Evolutionary conservation across 2,329 filamentous ascomycete genomes (phyloP).

Genomic region (Monilinia polystroma): DNA sequence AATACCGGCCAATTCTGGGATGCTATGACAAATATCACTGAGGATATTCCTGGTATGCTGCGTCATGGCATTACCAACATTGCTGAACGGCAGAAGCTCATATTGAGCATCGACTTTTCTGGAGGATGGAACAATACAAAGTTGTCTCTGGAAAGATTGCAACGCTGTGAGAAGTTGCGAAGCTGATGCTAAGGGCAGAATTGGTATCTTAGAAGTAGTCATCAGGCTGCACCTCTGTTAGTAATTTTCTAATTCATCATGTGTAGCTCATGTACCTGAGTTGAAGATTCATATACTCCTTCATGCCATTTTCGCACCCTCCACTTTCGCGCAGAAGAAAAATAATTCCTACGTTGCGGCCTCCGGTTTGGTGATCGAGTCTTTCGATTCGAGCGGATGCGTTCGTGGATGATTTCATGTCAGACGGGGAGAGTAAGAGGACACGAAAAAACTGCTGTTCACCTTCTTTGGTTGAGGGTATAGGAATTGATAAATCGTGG

Average conservation of each 20-base stretch:
- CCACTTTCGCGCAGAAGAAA: constrained; percentile 37
- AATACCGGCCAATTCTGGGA: constrained; percentile 34
- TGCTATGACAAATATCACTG: constrained; percentile 36
- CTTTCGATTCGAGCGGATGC: constrained; percentile 37
- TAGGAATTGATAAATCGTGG: constrained; percentile 37
- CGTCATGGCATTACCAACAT: constrained; percentile 33
- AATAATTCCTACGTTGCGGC: constrained; percentile 37
- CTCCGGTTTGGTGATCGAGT: constrained; percentile 38
- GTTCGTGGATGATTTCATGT: constrained; percentile 27
- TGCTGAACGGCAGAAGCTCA: constrained; percentile 37
- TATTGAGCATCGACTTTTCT: constrained; percentile 23
- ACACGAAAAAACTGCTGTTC: constrained; percentile 32
- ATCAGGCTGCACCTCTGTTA: constrained; percentile 33
- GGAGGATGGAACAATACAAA: constrained; percentile 25
- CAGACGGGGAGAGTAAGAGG: constrained; percentile 36
- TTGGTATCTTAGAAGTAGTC: constrained; percentile 35
- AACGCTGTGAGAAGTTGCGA: constrained; percentile 33
- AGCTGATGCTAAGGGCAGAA: constrained; percentile 35
- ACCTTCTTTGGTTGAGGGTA: constrained; percentile 25
- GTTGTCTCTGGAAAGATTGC: constrained; percentile 35
- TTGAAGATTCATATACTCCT: constrained; percentile 38
- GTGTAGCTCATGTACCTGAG: constrained; percentile 29
- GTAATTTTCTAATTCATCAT: not conserved
- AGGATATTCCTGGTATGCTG: constrained; percentile 40
- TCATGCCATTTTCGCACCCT: constrained; percentile 30